Base-by-base conservation (phyloP, 805 yeast genomes). In the Nakazawaea holstii region DNA sequence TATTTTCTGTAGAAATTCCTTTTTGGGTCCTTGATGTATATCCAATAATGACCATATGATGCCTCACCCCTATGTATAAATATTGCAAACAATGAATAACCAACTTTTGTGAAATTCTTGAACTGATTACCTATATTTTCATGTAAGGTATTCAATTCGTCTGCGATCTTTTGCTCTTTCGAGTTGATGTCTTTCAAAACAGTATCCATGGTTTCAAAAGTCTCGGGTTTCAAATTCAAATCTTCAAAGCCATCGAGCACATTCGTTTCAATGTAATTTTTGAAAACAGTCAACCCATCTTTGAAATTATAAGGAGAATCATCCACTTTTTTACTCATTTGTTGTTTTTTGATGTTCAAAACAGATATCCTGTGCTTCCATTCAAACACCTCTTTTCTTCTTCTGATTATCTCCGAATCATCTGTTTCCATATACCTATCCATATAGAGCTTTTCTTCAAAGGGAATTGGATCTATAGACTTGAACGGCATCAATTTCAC, bases 51-150 rank as follows among this genome's bases (percentile, higher is more conserved):
- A 2, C 99, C 99, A 59, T 87, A 92, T 44, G 89, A 82, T 0
- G 97, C 98, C 58, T 90, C 95, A 6, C 99, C 99, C 43, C 97
- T 72, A 63, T 94, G 99, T 41, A 94, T 89, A 60, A 94, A 94
- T 6, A 92, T 82, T 0, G 98, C 95, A 68, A 91, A 92, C 10
- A 94, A 73, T 0, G 87, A 74, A 64, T 92, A 94, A 0, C 91
- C 95, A 28, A 83, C 74, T 42, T 73, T 66, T 43, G 73, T 76
- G 65, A 85, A 77, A 7, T 71, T 69, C 15, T 72, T 70, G 60
- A 87, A 94, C 55, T 86, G 94, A 29, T 63, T 64, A 17, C 76
- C 68, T 8, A 89, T 76, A 41, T 68, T 68, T 1, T 54, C 52
- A 46, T 78, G 78, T 32, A 90, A 64, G 0, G 60, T 61, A 0